Base-by-base conservation (phyloP, 2,329 filamentous ascomycete species). In the Clarireedia homoeocarpa region DNA sequence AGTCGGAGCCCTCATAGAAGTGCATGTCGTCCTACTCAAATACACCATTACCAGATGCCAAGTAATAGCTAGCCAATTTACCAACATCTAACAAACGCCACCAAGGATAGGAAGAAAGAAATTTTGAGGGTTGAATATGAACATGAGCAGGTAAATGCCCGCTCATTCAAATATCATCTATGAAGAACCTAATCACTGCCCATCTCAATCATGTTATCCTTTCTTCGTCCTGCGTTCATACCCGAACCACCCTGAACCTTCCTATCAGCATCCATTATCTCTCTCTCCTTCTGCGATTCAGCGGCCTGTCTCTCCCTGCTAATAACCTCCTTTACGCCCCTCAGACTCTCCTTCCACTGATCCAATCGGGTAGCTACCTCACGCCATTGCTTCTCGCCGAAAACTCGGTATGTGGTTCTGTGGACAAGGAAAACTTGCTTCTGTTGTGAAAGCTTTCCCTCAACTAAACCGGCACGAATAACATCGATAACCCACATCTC, bases 401-500 rank as follows among this genome's bases (percentile, higher is more conserved):
- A 99, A 54, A 96, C 91, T 60, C 94, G 86, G 81, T 97, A 96
- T 59, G 91, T 96, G 67, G 90, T 90, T 71, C 94, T 85, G 79
- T 99, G 94, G 60, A 99, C 90, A 53, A 96, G 80, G 80, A 99
- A 97, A 61, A 92, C 88, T 71, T 89, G 83, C 71, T 90, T 91
- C 71, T 92, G 82, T 77, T 99, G 94, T 58, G 88, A 94, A 65
- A 99, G 84, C 76, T 95, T 95, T 71, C 94, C 94, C 77, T 99
- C 94, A 52, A 99, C 89, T 39, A 99, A 84, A 36, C 91, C 91
- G 48, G 91, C 90, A 64, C 94, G 89, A 74, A 99, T 96, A 65
- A 95, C 91, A 72, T 99, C 94, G 68, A 99, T 99, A 64, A 95
- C 90, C 94, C 94, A 99, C 81, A 92, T 88, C 80, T 99, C 94